Conservation (phyloP, 768 basidiomycete species). For the Cystofilobasidium ferigula region DNA sequence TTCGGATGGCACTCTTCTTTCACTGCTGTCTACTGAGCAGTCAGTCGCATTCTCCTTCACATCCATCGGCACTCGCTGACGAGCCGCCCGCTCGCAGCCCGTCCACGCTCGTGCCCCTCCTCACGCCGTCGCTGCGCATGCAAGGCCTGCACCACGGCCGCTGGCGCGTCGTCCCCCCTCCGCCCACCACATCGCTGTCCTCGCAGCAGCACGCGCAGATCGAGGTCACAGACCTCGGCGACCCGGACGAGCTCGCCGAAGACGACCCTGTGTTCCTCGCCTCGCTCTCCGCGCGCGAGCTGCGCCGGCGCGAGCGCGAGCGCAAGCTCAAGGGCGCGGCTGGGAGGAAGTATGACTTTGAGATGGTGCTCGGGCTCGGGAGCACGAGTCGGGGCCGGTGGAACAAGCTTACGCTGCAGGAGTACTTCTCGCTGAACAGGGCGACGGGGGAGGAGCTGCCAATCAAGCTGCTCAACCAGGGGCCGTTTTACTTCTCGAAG, state of each 20-base stretch:
- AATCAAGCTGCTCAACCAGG: slow-evolving; percentile 13
- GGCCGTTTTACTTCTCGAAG: slow-evolving; percentile 20
- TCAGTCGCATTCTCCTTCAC: not conserved
- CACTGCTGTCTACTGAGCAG: slow-evolving; percentile 22
- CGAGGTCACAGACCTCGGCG: slow-evolving; percentile 7
- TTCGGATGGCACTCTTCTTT: slow-evolving; percentile 10
- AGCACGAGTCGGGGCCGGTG: slow-evolving; percentile 14
- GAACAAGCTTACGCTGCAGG: slow-evolving; percentile 15
- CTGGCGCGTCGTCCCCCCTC: slow-evolving; percentile 2
- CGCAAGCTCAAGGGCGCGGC: not conserved
- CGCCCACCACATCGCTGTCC: not conserved
- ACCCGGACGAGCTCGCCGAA: not conserved
- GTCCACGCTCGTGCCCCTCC: slow-evolving; percentile 14
- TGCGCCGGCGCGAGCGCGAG: not conserved
- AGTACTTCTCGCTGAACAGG: slow-evolving; percentile 6
- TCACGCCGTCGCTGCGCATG: slow-evolving; percentile 14
- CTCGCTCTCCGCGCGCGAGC: not conserved
- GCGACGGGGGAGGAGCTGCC: slow-evolving; percentile 11
- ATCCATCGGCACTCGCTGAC: not conserved
- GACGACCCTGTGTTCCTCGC: not conserved
- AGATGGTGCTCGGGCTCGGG: slow-evolving; percentile 17
- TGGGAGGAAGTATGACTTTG: slow-evolving; percentile 22
- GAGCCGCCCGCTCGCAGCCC: slow-evolving; percentile 6
- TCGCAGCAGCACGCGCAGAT: not conserved
- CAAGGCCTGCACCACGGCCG: slow-evolving; percentile 19